A percentile compares a stretch with the other conserved stretches of the same genome.
Evolutionary conservation across 2,329 filamentous ascomycete species (phyloP).

Genomic region (Fusarium marasasianum): DNA sequence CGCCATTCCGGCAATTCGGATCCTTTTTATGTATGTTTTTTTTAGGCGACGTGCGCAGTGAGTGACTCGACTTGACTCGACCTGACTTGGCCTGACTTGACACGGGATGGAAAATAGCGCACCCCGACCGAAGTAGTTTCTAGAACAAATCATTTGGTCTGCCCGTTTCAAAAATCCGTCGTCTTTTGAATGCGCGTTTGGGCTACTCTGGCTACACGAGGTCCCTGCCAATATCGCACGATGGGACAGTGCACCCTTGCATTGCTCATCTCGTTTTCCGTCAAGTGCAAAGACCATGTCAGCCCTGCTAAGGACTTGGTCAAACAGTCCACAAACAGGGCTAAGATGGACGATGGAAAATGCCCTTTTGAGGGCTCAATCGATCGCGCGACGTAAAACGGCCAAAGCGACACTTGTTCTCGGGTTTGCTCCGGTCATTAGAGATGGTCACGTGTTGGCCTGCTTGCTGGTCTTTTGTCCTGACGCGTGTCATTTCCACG

Average conservation of each 20-base stretch:
- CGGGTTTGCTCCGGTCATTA: background rate
- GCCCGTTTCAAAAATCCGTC: background rate
- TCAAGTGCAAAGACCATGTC: conserved; percentile 1
- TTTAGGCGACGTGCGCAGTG: background rate
- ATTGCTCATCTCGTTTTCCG: background rate
- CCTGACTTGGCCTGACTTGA: background rate
- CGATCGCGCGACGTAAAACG: background rate
- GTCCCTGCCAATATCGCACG: conserved; percentile 7
- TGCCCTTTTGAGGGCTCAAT: background rate
- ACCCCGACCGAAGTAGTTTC: background rate
- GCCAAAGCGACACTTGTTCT: background rate
- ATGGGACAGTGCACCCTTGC: background rate
- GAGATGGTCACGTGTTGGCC: background rate
- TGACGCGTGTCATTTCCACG: background rate
- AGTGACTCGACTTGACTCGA: background rate
- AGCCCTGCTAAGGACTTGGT: background rate
- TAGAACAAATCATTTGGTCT: conserved; percentile 4
- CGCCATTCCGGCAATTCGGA: conserved; percentile 9
- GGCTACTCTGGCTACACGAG: background rate
- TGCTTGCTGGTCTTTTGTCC: too few species aligned
- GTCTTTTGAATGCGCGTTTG: background rate
- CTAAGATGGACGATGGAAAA: background rate
- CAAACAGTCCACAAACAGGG: background rate
- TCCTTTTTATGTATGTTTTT: background rate
- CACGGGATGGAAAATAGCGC: conserved; percentile 1